Base-by-base conservation (phyloP, 164 flowering plant genomes). In the Kingdonia uniflora region DNA sequence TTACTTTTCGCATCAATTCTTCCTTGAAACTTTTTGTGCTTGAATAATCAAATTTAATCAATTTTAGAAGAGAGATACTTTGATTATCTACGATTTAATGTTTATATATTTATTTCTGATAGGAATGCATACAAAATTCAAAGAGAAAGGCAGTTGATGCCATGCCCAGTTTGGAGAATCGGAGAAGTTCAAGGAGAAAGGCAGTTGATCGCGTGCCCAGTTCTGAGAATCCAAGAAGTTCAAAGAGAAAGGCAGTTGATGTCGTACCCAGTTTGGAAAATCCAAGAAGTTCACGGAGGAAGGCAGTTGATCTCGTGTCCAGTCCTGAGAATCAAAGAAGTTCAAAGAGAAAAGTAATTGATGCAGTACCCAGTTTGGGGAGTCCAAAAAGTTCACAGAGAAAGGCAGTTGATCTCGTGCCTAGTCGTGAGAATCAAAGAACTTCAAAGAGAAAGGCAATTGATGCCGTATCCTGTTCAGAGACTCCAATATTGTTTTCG, bases 401-500 rank as follows among this genome's bases (percentile, higher is more conserved):
- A 7, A 37, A 29, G n/a, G 51, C 17, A 44, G 11, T 53, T 25
- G 47, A 20, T n/a, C 64, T 82, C 90, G 85, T 56, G 40, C 35
- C 11, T 19, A 29, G 35, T 29, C 8, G 6, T 29, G 35, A 29
- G 35, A 29, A 29, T 29, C 35, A 29, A 29, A 63, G 74, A 68
- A 56, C 71, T 47, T 64, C 52, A 39, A 84, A 76, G 79, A 82
- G 77, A 65, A 78, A 70, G 66, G 56, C 42, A 37, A 55, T n/a
- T 19, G 77, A 68, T 11, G 58, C 38, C 19, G 52, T 54, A 45
- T 13, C 44, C 46, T 58, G 52, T 59, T 50, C 64, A 11, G 82
- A 66, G 37, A 63, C 75, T 45, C 90, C 84, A 21, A 82, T 58
- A 42, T 55, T 87, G 68, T 82, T 87, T 69, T 40, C 84, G 6